Conservation (phyloP, 306 rosid species). For the Trichosanthes truncata region DNA sequence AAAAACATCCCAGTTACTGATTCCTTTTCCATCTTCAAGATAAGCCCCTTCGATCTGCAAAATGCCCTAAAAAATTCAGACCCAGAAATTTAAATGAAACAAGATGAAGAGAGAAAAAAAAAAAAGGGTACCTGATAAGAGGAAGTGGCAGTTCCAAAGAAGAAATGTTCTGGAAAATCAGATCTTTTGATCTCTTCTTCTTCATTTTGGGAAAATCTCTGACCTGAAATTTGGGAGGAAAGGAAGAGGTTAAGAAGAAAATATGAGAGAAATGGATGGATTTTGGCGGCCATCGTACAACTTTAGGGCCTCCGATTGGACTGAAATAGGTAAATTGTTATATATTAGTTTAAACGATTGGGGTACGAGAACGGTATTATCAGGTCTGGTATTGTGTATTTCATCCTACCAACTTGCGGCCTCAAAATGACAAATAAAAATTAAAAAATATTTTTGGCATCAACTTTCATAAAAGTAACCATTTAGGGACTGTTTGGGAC, state of each 20-base stretch:
- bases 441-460: too few relatives aligned
- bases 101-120: background rate
- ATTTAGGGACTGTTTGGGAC: too few relatives aligned
- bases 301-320: background rate
- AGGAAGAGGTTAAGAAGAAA: background rate
- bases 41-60: slow-evolving; percentile 35
- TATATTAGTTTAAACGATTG: too few relatives aligned
- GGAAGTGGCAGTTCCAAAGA: slow-evolving; percentile 53
- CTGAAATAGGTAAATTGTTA: too few relatives aligned
- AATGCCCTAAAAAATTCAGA: too few relatives aligned
- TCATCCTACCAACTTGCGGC: too few relatives aligned
- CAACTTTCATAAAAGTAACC: too few relatives aligned
- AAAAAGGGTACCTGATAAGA: slow-evolving; percentile 58
- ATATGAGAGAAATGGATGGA: too few relatives aligned
- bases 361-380: too few relatives aligned
- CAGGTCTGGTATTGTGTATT: too few relatives aligned
- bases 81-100: background rate
- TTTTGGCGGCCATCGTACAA: background rate
- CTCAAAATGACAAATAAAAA: too few relatives aligned
- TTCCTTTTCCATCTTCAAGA: slow-evolving; percentile 51
- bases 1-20: slow-evolving; percentile 50
- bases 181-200: slow-evolving; percentile 22
- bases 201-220: background rate
- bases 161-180: slow-evolving; percentile 38
- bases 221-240: background rate